These are phyloP conservation scores for Kodamaea fukazawae DNA, from an alignment of 805 yeast genomes.

Conservation along the genomic window DNA sequence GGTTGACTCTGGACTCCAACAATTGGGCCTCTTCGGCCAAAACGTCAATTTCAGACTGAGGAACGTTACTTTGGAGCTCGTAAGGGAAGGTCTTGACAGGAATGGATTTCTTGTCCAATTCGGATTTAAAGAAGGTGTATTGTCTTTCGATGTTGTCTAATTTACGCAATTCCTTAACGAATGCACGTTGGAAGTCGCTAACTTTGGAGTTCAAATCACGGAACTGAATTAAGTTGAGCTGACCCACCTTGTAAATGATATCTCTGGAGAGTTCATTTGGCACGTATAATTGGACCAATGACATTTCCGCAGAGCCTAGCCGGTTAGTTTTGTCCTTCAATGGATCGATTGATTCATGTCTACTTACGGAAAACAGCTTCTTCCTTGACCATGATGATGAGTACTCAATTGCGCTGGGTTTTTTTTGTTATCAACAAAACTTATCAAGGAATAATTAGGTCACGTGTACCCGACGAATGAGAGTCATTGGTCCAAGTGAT, in stretches of 20 bases:
- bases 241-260: constrained; percentile 82
- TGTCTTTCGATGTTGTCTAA: constrained; percentile 90
- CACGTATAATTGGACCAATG: constrained; percentile 84
- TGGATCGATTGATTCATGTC: constrained; percentile 1
- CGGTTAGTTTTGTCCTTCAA: constrained; percentile 11
- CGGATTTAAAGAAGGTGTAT: constrained; percentile 41
- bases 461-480: too few species aligned
- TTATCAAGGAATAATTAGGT: too few species aligned
- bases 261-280: constrained; percentile 90
- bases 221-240: constrained; percentile 81
- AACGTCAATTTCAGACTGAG: constrained; percentile 69
- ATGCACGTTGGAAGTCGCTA: constrained; percentile 83
- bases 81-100: constrained; percentile 35
- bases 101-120: constrained; percentile 51
- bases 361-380: constrained; percentile 48
- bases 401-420: background rate
- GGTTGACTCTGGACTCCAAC: constrained; percentile 71
- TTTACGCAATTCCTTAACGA: constrained; percentile 80
- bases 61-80: constrained; percentile 24
- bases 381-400: constrained; percentile 27
- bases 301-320: constrained; percentile 92
- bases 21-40: constrained; percentile 58
- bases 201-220: constrained; percentile 78
- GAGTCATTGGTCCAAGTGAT: too few species aligned
- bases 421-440: background rate